A percentile compares a stretch with the other conserved stretches of the same genome.
phyloP scores from a whole-genome alignment of 2,329 filamentous ascomycete genomes.

The Hymenoscyphus linearis region DNA sequence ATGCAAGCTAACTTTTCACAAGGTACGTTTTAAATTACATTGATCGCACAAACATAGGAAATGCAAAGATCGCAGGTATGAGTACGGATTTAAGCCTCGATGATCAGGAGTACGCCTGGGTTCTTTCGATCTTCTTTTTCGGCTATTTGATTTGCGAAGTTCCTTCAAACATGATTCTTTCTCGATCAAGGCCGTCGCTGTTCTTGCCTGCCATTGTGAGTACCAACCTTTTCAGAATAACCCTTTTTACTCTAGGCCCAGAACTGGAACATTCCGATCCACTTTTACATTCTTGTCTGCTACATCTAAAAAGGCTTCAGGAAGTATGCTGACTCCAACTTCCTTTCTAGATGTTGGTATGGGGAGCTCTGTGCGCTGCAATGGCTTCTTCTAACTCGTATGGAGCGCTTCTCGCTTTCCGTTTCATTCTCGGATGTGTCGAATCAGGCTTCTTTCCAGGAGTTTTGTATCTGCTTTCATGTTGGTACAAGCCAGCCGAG shows the following conservation, averaged over 20 bases:
- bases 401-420: conserved; percentile 42
- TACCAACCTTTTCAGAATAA: no score
- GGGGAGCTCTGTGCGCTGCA: conserved; percentile 46
- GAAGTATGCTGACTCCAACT: no score
- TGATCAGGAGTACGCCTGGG: conserved; percentile 17
- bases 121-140: conserved; percentile 40
- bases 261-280: no score
- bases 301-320: no score
- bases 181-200: conserved; percentile 38
- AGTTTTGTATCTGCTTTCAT: conserved; percentile 47
- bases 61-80: conserved; percentile 49
- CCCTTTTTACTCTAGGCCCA: no score
- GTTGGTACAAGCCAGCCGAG: conserved; percentile 51
- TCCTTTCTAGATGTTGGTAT: conserved; percentile 33
- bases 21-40: conserved; percentile 47
- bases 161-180: conserved; percentile 44
- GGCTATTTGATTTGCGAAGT: conserved; percentile 45
- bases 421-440: conserved; percentile 45
- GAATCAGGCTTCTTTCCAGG: conserved; percentile 49
- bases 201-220: conserved; percentile 37
- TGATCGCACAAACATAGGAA: conserved; percentile 47
- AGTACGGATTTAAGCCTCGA: conserved; percentile 42
- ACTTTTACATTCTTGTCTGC: no score
- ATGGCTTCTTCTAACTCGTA: conserved; percentile 46
- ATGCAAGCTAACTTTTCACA: background rate